Conservation (phyloP, 2,329 filamentous ascomycete genomes). For the Ophiosphaerella narmari region DNA sequence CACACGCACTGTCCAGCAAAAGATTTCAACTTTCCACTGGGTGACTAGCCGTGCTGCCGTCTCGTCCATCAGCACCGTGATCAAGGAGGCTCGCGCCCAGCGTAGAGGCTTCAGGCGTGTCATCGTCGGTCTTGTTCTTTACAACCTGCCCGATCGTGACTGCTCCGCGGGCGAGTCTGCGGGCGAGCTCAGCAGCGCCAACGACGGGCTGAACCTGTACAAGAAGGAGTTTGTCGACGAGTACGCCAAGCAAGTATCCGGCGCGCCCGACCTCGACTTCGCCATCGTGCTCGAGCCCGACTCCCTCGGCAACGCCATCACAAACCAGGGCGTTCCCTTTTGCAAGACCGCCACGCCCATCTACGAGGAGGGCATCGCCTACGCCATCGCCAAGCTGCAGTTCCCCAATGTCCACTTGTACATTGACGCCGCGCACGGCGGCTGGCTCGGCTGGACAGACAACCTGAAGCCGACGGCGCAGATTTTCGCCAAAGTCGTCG, state of each 20-base stretch:
- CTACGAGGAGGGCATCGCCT: conserved; percentile 37
- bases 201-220: conserved; percentile 29
- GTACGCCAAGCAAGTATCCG: conserved; percentile 27
- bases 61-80: conserved; percentile 22
- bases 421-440: conserved; percentile 36
- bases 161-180: conserved; percentile 76
- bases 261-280: conserved; percentile 32
- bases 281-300: conserved; percentile 38
- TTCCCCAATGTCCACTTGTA: conserved; percentile 35
- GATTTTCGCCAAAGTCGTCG: conserved; percentile 30
- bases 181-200: conserved; percentile 77
- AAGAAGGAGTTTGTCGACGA: conserved; percentile 36
- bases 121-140: conserved; percentile 68
- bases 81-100: conserved; percentile 28
- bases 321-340: conserved; percentile 28
- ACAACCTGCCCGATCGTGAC: conserved; percentile 91
- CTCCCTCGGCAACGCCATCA: conserved; percentile 33
- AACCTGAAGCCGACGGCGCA: conserved; percentile 32
- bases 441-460: conserved; percentile 38
- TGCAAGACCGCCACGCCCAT: conserved; percentile 28
- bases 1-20: conserved; percentile 32
- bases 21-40: conserved; percentile 35
- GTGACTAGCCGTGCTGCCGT: conserved; percentile 27
- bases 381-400: conserved; percentile 34
- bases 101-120: conserved; percentile 21